phyloP scores from a whole-genome alignment of 2,329 filamentous ascomycete species.

The Anthostomella pinea region DNA sequence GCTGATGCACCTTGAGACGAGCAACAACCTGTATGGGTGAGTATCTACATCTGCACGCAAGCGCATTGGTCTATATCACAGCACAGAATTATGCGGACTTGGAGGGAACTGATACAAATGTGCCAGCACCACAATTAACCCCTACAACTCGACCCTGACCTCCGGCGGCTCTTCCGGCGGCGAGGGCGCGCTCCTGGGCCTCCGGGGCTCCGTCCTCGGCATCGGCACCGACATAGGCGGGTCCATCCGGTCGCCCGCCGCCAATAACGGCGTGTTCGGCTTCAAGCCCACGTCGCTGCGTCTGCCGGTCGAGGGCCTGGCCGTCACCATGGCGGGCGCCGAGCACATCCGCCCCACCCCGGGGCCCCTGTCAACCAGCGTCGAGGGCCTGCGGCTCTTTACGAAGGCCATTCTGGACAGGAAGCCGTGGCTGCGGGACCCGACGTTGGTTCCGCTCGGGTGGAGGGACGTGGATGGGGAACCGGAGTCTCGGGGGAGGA shows the following conservation, averaged over 20 bases:
- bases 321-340: conserved; percentile 36
- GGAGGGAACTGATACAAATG: too few species aligned
- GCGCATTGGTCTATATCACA: too few species aligned
- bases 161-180: conserved; percentile 54
- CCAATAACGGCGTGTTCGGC: conserved; percentile 45
- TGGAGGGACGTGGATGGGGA: conserved; percentile 19
- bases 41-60: conserved; percentile 10
- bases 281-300: conserved; percentile 41
- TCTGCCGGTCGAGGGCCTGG: conserved; percentile 40
- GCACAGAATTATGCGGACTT: too few species aligned
- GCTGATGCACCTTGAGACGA: conserved; percentile 52
- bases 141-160: conserved; percentile 48
- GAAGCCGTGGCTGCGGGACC: conserved; percentile 27
- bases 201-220: conserved; percentile 50
- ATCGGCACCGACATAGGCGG: conserved; percentile 54
- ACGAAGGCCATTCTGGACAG: conserved; percentile 34
- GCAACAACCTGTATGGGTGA: conserved; percentile 45
- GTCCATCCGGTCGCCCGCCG: conserved; percentile 45
- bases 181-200: conserved; percentile 52
- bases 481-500: conserved; percentile 33
- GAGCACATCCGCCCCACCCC: conserved; percentile 47
- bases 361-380: conserved; percentile 52
- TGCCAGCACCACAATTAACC: conserved; percentile 49
- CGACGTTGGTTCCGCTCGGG: conserved; percentile 20
- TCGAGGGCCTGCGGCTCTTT: conserved; percentile 45